Base-by-base conservation (phyloP, 2,329 filamentous ascomycete genomes). In the Malbranchea zuffiana region DNA sequence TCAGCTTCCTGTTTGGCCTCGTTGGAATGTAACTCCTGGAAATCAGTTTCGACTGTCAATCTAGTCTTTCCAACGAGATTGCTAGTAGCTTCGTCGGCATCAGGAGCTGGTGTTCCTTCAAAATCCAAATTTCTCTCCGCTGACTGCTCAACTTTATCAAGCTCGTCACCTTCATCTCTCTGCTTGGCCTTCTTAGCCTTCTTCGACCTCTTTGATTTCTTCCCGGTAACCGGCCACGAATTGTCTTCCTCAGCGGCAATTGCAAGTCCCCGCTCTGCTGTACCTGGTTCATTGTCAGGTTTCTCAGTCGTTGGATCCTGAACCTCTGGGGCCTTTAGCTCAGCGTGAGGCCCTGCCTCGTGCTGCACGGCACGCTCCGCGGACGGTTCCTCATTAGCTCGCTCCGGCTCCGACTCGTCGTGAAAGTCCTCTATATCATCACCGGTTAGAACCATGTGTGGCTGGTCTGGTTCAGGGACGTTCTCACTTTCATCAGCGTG, bases 381-480 rank as follows among this genome's bases (percentile, higher is more conserved):
- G 7, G 24, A 11, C n/a, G n/a, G n/a, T n/a, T n/a, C n/a, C n/a
- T n/a, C n/a, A n/a, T n/a, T n/a, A n/a, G n/a, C n/a, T n/a, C n/a
- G n/a, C n/a, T n/a, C n/a, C n/a, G 30, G 35, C 11, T 33, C 38
- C 19, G 44, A 39, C 32, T 45, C 36, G 21, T 40, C 41, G 29
- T 41, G 32, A 21, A 45, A 45, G 19, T 45, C 44, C 16, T 29
- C 39, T 26, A 45, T 45, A 25, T 23, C 34, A 7, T 31, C 29
- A 31, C 32, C 21, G 23, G 35, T 15, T 20, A 18, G 18, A 17
- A 34, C 31, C 23, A 39, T 15, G 7, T 32, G 25, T 13, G 23
- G 10, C 8, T 41, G 39, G 26, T 36, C 38, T 23, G 37, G 32
- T 24, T 32, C 40, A 29, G 29, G 27, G 17, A 32, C 44, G 29